These are phyloP conservation scores for Hericium erinaceus DNA, from an alignment of 768 basidiomycete genomes.

Conservation along the genomic window DNA sequence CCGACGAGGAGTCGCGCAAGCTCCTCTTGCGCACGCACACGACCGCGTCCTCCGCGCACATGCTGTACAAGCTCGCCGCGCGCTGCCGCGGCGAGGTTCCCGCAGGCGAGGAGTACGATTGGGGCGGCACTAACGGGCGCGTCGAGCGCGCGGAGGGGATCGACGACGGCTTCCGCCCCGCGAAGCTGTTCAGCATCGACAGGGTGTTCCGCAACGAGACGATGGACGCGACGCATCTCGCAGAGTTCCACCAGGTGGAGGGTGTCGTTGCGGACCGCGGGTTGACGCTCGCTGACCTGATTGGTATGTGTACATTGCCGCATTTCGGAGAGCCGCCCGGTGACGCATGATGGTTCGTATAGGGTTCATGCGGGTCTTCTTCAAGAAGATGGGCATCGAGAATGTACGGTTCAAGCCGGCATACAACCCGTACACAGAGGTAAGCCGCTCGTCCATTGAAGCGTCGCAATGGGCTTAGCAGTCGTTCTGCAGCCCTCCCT, in stretches of 20 bases:
- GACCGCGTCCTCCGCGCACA: slow-evolving; percentile 86
- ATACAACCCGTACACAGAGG: slow-evolving; percentile 97
- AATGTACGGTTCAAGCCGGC: slow-evolving; percentile 96
- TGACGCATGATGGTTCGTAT: neutral
- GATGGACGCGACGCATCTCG: slow-evolving; percentile 95
- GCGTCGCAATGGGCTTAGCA: neutral
- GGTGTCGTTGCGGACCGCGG: slow-evolving; percentile 94
- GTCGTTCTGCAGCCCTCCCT: slow-evolving; percentile 62
- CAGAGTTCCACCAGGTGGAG: slow-evolving; percentile 99
- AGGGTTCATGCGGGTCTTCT: slow-evolving; percentile 99
- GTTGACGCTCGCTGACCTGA: slow-evolving; percentile 89
- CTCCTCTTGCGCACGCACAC: slow-evolving; percentile 95
- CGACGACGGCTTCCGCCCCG: slow-evolving; percentile 78
- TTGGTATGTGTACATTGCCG: slow-evolving; percentile 41
- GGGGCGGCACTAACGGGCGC: slow-evolving; percentile 28
- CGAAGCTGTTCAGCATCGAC: slow-evolving; percentile 95
- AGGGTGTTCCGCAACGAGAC: slow-evolving; percentile 98
- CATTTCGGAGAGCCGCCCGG: neutral
- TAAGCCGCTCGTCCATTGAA: slow-evolving; percentile 20
- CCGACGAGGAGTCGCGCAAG: slow-evolving; percentile 82
- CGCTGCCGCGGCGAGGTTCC: slow-evolving; percentile 57
- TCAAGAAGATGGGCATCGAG: slow-evolving; percentile 94
- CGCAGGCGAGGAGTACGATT: slow-evolving; percentile 19
- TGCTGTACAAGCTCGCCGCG: slow-evolving; percentile 91
- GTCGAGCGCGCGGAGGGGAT: slow-evolving; percentile 24